Conservation (phyloP, 768 basidiomycete species). For the Hemileccinum rubropunctum region DNA sequence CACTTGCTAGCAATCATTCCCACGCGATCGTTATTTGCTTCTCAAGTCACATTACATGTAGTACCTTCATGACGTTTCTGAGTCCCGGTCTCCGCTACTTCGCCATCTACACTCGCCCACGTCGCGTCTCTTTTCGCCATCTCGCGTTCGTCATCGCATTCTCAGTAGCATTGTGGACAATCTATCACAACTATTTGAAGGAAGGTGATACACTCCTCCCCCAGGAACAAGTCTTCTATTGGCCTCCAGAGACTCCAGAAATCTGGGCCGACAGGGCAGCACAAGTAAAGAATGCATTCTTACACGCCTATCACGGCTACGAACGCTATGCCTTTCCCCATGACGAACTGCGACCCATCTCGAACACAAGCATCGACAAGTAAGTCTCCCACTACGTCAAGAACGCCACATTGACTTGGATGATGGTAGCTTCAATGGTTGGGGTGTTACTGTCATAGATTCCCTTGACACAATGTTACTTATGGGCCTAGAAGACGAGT, state of each 20-base stretch:
- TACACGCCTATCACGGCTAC: conserved; percentile 68
- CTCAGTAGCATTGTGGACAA: conserved; percentile 16
- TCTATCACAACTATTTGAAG: conserved; percentile 13
- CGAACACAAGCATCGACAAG: conserved; percentile 49
- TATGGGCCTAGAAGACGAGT: conserved; percentile 75
- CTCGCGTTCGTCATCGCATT: conserved; percentile 14
- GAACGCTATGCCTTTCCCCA: conserved; percentile 56
- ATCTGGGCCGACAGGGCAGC: conserved; percentile 53
- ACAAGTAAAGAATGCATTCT: conserved; percentile 59
- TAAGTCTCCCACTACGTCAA: conserved; percentile 27
- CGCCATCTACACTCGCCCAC: background rate
- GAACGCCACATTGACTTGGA: background rate
- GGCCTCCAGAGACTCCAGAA: conserved; percentile 28
- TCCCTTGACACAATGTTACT: conserved; percentile 84
- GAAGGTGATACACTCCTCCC: background rate
- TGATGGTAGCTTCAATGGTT: conserved; percentile 67
- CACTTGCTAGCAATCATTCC: no score
- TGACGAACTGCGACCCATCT: conserved; percentile 61
- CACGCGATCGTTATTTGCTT: conserved; percentile 3
- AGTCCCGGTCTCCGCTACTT: background rate
- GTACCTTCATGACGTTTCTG: conserved; percentile 5
- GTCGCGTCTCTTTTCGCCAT: conserved; percentile 25
- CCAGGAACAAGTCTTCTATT: conserved; percentile 16
- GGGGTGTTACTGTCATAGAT: conserved; percentile 78
- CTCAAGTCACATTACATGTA: background rate